These are phyloP conservation scores for Coemansia sp. DNA, from an alignment of 192 early-diverging fungal genomes.

Conservation along the genomic window DNA sequence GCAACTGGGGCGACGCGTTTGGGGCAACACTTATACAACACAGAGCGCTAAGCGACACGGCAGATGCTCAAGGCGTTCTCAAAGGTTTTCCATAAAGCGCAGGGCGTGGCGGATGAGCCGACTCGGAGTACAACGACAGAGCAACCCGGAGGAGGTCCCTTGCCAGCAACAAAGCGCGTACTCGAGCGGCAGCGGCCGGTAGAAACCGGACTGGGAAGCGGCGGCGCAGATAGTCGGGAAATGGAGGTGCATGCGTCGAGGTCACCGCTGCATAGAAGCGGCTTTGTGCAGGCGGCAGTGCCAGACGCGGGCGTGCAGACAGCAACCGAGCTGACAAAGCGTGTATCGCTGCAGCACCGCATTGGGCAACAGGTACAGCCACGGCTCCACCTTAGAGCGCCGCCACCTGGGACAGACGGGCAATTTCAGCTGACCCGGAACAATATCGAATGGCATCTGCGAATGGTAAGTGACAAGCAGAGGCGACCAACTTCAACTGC, in stretches of 20 bases:
- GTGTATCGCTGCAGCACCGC: slow-evolving; percentile 35
- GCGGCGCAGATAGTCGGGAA: slow-evolving; percentile 3
- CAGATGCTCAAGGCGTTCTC: slow-evolving; percentile 54
- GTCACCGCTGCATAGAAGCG: slow-evolving; percentile 7
- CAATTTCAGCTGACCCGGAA: slow-evolving; percentile 34
- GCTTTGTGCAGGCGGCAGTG: not conserved
- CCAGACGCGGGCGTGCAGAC: slow-evolving; percentile 11
- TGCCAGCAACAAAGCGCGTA: slow-evolving; percentile 8
- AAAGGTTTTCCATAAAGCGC: slow-evolving; percentile 52
- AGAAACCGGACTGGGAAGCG: slow-evolving; percentile 9
- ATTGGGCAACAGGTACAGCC: slow-evolving; percentile 46
- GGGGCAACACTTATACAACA: no score
- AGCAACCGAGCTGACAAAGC: slow-evolving; percentile 23
- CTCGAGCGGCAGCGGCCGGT: slow-evolving; percentile 24
- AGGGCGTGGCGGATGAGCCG: slow-evolving; percentile 28
- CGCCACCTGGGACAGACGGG: slow-evolving; percentile 36
- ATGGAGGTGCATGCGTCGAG: slow-evolving; percentile 6
- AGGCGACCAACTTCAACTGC: not conserved
- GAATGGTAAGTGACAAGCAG: slow-evolving; percentile 39
- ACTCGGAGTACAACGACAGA: not conserved
- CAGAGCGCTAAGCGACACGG: not conserved
- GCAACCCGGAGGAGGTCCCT: not conserved
- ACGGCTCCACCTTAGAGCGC: slow-evolving; percentile 39
- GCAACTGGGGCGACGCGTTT: no score
- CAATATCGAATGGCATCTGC: slow-evolving; percentile 52